Conservation (phyloP, 1,139 yeast genomes). For the Wickerhamiella infanticola region DNA sequence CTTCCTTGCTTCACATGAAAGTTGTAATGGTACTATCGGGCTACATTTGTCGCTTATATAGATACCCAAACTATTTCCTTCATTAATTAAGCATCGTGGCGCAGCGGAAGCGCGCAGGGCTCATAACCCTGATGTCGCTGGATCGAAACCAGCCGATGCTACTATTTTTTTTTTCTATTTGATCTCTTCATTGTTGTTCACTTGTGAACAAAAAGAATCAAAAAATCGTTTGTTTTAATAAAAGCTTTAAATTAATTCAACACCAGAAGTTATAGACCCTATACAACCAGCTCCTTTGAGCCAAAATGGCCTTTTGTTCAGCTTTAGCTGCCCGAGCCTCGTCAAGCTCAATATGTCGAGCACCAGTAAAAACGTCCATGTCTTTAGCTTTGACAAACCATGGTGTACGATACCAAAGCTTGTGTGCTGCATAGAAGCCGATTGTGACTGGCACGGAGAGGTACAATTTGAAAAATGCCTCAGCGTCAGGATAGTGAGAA, state of each 20-base stretch:
- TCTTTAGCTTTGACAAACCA: slow-evolving; percentile 24
- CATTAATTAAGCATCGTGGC: slow-evolving; percentile 38
- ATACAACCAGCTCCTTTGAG: slow-evolving; percentile 24
- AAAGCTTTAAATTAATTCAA: slow-evolving; percentile 15
- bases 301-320: slow-evolving; percentile 31
- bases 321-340: slow-evolving; percentile 35
- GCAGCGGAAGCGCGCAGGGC: slow-evolving; percentile 99
- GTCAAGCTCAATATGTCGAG: slow-evolving; percentile 19
- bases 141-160: slow-evolving; percentile 99
- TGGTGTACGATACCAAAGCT: slow-evolving; percentile 33
- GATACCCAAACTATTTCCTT: neutral
- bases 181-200: slow-evolving; percentile 2
- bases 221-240: neutral
- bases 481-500: slow-evolving; percentile 21
- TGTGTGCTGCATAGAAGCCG: slow-evolving; percentile 35
- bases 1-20: no score
- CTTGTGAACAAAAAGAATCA: neutral
- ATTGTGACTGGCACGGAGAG: slow-evolving; percentile 40
- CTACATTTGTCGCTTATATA: no score
- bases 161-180: slow-evolving; percentile 22
- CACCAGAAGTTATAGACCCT: slow-evolving; percentile 35
- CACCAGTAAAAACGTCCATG: slow-evolving; percentile 14
- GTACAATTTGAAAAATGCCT: slow-evolving; percentile 37
- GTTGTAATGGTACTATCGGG: no score
- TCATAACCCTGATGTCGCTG: slow-evolving; percentile 99